Conservation (phyloP, 2,329 filamentous ascomycete genomes). For the Pyrenophora seminiperda region DNA sequence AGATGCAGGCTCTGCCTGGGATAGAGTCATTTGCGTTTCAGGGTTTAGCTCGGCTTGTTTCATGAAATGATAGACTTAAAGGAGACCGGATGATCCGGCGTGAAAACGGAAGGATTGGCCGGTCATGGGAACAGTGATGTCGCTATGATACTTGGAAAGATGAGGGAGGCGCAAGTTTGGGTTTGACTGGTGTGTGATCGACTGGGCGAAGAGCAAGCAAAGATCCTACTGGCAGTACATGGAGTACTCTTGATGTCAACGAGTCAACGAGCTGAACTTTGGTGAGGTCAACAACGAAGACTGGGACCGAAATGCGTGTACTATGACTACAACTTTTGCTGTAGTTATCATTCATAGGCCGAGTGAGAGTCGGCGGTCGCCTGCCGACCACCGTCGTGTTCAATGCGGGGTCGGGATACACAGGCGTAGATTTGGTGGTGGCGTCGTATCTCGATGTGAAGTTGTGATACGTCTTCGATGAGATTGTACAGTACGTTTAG, state of each 20-base stretch:
- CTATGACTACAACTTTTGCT: background rate
- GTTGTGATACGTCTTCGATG: slow-evolving; percentile 1
- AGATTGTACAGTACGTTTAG: background rate
- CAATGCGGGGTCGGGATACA: slow-evolving; percentile 10
- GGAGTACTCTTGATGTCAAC: slow-evolving; percentile 8
- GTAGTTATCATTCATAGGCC: slow-evolving; percentile 1
- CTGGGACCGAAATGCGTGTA: slow-evolving; percentile 4
- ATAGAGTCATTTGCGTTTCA: slow-evolving; percentile 3
- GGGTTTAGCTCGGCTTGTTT: slow-evolving; percentile 5
- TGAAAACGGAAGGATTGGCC: slow-evolving; percentile 4
- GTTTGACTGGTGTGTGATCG: background rate
- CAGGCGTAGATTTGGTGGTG: slow-evolving; percentile 5
- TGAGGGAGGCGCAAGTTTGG: background rate
- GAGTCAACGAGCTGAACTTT: slow-evolving; percentile 4
- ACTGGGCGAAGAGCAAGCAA: slow-evolving; percentile 1
- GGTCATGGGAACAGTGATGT: slow-evolving; percentile 2
- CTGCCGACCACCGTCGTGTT: slow-evolving; percentile 7
- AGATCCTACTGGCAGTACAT: background rate
- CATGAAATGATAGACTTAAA: background rate
- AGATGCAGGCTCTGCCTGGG: background rate
- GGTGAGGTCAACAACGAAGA: background rate
- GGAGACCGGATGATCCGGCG: background rate
- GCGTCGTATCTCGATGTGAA: slow-evolving; percentile 5
- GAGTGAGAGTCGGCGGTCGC: slow-evolving; percentile 5
- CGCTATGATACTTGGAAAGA: background rate